phyloP scores from a whole-genome alignment of 129 eudicot species.

The Saussurea involucrata region DNA sequence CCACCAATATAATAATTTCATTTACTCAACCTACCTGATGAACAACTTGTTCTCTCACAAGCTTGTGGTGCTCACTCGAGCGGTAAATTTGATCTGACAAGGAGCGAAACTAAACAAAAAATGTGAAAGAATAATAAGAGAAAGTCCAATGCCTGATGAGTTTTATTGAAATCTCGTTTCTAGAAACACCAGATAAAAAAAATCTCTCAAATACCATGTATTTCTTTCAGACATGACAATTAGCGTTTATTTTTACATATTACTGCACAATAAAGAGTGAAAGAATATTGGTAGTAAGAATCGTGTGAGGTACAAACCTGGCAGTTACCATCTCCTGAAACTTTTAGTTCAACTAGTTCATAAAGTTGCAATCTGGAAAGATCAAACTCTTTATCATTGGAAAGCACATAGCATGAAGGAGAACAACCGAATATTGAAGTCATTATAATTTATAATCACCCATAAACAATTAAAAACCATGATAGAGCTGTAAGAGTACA shows the following conservation, averaged over 20 bases:
- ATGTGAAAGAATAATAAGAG: slow-evolving; percentile 1
- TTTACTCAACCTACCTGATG: slow-evolving; percentile 44
- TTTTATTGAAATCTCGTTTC: background rate
- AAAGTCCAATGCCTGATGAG: background rate
- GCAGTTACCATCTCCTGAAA: slow-evolving; percentile 88
- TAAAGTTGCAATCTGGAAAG: slow-evolving; percentile 56
- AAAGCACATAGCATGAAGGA: background rate
- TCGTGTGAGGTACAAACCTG: slow-evolving; percentile 52
- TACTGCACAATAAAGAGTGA: background rate
- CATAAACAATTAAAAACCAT: background rate
- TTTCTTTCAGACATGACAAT: background rate
- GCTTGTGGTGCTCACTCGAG: slow-evolving; percentile 63
- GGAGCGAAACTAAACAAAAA: slow-evolving; percentile 63
- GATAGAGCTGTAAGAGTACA: background rate
- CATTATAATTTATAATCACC: background rate
- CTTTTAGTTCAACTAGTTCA: slow-evolving; percentile 76
- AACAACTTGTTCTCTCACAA: slow-evolving; percentile 75
- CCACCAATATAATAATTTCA: background rate
- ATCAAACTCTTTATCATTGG: background rate
- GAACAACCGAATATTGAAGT: background rate
- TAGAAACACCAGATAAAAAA: background rate
- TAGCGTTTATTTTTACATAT: background rate
- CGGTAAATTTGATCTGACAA: slow-evolving; percentile 89
- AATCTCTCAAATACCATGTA: background rate
- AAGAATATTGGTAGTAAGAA: background rate